phyloP scores from a whole-genome alignment of 257 asterid genomes.

The Galeopsis tetrahit region DNA sequence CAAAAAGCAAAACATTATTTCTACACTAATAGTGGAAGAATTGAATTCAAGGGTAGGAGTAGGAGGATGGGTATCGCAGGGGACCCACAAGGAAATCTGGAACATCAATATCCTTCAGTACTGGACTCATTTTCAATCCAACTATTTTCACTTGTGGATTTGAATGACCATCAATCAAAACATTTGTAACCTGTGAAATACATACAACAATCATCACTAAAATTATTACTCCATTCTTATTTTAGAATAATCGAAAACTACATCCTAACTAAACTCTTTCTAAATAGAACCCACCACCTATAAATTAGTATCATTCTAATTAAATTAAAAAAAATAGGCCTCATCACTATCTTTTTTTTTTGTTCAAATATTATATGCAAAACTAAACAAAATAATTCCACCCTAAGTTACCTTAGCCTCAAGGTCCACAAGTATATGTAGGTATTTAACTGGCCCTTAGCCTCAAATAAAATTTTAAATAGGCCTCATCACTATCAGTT shows the following conservation, averaged over 20 bases:
- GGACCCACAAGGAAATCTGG: constrained; percentile 63
- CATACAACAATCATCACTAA: not conserved
- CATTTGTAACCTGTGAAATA: constrained; percentile 76
- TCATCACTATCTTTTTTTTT: not conserved
- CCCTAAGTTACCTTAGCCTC: not conserved
- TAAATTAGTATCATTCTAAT: not conserved
- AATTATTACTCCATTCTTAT: too few relatives aligned
- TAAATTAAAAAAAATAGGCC: not conserved
- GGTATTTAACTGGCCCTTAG: not conserved
- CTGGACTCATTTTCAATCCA: constrained; percentile 67
- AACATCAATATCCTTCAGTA: constrained; percentile 53
- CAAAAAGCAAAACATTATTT: too few relatives aligned
- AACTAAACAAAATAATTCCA: too few relatives aligned
- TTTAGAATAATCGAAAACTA: too few relatives aligned
- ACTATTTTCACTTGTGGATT: constrained; percentile 66
- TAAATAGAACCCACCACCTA: not conserved
- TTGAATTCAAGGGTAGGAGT: not conserved
- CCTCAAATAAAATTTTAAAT: too few relatives aligned
- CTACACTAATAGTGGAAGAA: not conserved
- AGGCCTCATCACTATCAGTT: too few relatives aligned
- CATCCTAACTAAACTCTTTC: too few relatives aligned
- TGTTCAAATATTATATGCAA: not conserved
- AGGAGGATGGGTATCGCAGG: constrained; percentile 41
- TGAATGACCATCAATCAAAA: constrained; percentile 79
- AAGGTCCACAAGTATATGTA: not conserved